Evolutionary conservation across 108 stramenopile genomes (phyloP).

Genomic region (Parietichytrium sp.): DNA sequence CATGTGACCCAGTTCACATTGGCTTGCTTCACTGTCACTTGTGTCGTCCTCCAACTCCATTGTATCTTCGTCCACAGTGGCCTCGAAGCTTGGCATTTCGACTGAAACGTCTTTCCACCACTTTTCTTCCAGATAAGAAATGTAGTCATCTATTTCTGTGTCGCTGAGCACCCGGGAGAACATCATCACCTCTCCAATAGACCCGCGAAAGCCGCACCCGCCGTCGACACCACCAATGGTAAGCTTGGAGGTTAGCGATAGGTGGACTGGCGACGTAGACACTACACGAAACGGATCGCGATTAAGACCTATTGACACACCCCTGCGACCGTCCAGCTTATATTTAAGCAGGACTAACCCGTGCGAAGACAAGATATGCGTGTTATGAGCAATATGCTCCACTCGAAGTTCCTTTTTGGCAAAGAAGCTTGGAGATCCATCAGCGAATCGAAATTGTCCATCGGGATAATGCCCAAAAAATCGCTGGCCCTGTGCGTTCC

Average conservation of each 20-base stretch:
- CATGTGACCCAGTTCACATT: too few species aligned
- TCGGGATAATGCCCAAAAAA: slow-evolving; percentile 30
- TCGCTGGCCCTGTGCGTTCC: slow-evolving; percentile 13
- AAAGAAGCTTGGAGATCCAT: slow-evolving; percentile 5
- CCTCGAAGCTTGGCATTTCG: neutral
- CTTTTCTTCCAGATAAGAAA: neutral
- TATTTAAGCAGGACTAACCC: slow-evolving; percentile 13
- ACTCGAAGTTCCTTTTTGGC: neutral
- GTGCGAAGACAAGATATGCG: neutral
- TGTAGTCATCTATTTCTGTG: neutral
- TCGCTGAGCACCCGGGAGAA: neutral
- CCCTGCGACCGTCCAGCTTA: neutral
- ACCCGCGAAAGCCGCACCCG: slow-evolving; percentile 6
- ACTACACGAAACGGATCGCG: neutral
- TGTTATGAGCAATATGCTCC: neutral
- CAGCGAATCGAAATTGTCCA: neutral
- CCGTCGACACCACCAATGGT: slow-evolving; percentile 17
- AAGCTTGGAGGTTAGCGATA: neutral
- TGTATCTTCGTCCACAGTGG: too few species aligned
- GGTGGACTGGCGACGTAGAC: neutral
- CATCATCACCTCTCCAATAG: neutral
- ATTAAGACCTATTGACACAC: neutral
- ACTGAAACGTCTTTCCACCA: neutral
- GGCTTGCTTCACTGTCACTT: too few species aligned
- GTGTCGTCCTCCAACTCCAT: too few species aligned